Conservation (phyloP, 192 early-diverging fungal species). For the Gaertneriomyces semiglobifer region DNA sequence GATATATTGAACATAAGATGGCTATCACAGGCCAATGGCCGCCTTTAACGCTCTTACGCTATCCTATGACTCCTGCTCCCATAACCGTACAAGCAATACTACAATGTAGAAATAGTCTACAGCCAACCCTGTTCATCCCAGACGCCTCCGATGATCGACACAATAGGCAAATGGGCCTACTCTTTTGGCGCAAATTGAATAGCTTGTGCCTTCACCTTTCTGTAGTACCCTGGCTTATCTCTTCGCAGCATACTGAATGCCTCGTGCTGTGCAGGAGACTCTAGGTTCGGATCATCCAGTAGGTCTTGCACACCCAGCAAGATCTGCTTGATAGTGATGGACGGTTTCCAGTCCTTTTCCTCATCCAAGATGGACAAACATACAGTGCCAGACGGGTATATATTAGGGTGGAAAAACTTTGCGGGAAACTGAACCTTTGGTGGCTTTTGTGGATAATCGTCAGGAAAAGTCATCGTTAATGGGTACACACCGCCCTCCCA, state of each 20-base stretch:
- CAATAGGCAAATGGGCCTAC: not conserved
- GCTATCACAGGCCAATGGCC: too few species aligned
- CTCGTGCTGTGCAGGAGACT: conserved; percentile 81
- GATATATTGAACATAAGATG: too few species aligned
- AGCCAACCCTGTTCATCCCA: too few species aligned
- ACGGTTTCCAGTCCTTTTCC: conserved; percentile 73
- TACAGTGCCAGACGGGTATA: conserved; percentile 96
- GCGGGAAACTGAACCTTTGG: conserved; percentile 66
- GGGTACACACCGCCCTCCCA: conserved; percentile 94
- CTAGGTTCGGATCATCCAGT: conserved; percentile 86
- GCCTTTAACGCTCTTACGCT: too few species aligned
- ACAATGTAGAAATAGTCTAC: too few species aligned
- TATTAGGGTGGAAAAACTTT: conserved; percentile 67
- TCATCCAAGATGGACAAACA: conserved; percentile 96
- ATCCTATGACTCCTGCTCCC: too few species aligned
- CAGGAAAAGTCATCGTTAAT: conserved; percentile 75
- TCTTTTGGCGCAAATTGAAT: conserved; percentile 25
- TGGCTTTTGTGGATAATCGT: conserved; percentile 84
- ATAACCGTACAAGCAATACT: too few species aligned
- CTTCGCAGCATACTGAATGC: conserved; percentile 77
- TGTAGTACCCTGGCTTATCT: conserved; percentile 36
- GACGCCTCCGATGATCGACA: too few species aligned
- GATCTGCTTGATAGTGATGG: conserved; percentile 97
- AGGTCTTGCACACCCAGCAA: conserved; percentile 88
- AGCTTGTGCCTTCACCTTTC: conserved; percentile 29